Base-by-base conservation (phyloP, 805 yeast species). In the Candida jianshihensis region DNA sequence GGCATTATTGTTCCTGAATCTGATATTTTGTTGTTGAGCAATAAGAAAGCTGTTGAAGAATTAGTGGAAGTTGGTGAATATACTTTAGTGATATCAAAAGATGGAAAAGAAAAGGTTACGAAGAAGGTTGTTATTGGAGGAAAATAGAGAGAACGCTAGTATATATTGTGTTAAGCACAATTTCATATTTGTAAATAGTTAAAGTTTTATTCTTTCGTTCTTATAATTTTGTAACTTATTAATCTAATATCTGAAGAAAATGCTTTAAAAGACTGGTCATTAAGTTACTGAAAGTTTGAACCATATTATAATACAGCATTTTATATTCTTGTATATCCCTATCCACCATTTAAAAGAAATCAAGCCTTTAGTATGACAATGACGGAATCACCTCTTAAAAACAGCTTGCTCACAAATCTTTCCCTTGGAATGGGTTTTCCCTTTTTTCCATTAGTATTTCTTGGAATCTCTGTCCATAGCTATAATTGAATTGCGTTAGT, bases 341-440 rank as follows among this genome's bases (percentile, higher is more conserved):
- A n/a, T n/a, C n/a, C n/a, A n/a, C n/a, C n/a, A n/a, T n/a, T n/a
- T n/a, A n/a, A n/a, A n/a, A n/a, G n/a, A 11, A 10, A 17, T 18
- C 13, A 29, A 8, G 71, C 68, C 40, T 75, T 78, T 47, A 85
- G 66, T 7, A 92, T 78, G 22, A 92, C 79, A 38, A 92, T 84
- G 16, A 92, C 95, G 1, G 96, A 84, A 59, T 92, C 99, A 2
- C 99, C 99, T 60, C 99, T 72, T 27, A 92, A 65, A 53, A 92
- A 92, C 74, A 92, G 68, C 61, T 92, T 92, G 40, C 88, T 75
- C 4, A 90, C 77, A 55, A 86, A 92, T 49, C 97, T 65, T 52
- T 84, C 92, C 46, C 73, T 70, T 39, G 81, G 66, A 13, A 76
- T 69, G 5, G 79, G 69, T 49, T 81, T 77, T 37, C 81, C 80